Evolutionary conservation across 2,329 filamentous ascomycete species (phyloP), one percentile per base, ranked within the genome.

Genomic region (Xylaria hypoxylon): DNA sequence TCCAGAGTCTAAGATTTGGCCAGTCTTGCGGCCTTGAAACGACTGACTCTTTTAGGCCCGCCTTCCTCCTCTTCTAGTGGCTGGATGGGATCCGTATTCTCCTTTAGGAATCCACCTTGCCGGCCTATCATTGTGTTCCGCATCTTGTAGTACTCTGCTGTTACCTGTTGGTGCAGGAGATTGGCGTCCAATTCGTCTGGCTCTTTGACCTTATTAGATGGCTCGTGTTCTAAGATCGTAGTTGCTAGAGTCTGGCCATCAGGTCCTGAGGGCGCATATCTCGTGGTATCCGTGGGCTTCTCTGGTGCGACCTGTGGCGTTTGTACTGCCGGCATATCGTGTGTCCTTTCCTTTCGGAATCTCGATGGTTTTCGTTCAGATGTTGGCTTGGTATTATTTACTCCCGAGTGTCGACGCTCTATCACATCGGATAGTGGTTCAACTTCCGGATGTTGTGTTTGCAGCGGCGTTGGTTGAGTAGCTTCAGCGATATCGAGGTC

Each of bases 121-220:
- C 89, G 87, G 71, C 93, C 89, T 60, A 97, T 94, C 79, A 96
- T 90, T 74, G 87, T 88, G 76, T 94, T 97, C 22, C 95, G 90
- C 78, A 92, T 84, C 50, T 88, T 89, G 77, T 97, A 91, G 78
- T 97, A 97, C 75, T 96, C 92, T 42, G 88, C 87, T 7, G 92
- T 90, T 15, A 97, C 89, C 77, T 97, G 91, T 68, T 92, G 89
- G 59, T 91, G 86, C 57, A 95, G 83, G 33, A 94, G 81, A 22
- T 88, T 84, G 5, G 91, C 87, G 72, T 97, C 91, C 44, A 95
- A 83, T 70, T 92, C 90, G 71, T 92, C 87, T 0, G 88, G 87
- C 67, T 80, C 78, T 47, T 68, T 74, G 7, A 76, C 70, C 28
- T 71, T 70, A 1, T 71, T 62, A 2, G 79, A 75, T 8, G 79